phyloP scores from a whole-genome alignment of 192 early-diverging fungal species.

The Kickxella alabastrina region DNA sequence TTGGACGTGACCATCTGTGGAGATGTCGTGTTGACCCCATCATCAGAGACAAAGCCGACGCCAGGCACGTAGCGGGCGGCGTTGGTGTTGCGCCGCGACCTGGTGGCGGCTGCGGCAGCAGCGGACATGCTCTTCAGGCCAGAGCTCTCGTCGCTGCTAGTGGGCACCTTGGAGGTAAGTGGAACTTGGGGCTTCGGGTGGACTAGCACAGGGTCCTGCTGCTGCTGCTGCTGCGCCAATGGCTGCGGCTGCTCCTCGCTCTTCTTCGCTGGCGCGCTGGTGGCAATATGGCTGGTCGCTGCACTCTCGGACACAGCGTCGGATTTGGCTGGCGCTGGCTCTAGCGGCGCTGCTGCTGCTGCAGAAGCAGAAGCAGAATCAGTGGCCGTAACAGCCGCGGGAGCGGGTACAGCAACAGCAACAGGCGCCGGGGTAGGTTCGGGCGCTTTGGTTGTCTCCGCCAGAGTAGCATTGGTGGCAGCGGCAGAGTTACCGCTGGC shows the following conservation, averaged over 20 bases:
- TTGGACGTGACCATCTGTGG: constrained; percentile 22
- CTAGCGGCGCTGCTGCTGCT: background rate
- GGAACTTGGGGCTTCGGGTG: background rate
- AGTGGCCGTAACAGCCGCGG: constrained; percentile 2
- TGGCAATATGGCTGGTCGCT: background rate
- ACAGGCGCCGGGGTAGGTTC: background rate
- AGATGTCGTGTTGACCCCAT: constrained; percentile 39
- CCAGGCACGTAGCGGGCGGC: constrained; percentile 48
- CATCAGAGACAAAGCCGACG: constrained; percentile 45
- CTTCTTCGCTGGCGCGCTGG: background rate
- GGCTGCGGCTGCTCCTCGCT: background rate
- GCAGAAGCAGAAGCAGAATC: background rate
- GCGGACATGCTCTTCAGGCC: background rate
- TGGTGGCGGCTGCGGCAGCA: background rate
- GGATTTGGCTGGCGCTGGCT: too few species aligned
- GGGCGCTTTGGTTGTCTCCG: background rate
- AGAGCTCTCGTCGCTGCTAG: background rate
- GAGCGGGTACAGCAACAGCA: constrained; percentile 1
- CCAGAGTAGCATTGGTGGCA: background rate
- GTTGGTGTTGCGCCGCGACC: constrained; percentile 38
- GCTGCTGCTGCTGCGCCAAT: constrained; percentile 2
- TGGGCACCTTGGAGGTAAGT: background rate
- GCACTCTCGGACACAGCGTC: background rate
- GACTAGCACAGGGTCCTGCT: background rate
- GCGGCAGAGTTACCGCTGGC: background rate